Percentiles rank a stretch among this genome's conserved stretches.
Evolutionary conservation across 169 alveolate species (phyloP).

Genomic region (Cystoisospora suis): DNA sequence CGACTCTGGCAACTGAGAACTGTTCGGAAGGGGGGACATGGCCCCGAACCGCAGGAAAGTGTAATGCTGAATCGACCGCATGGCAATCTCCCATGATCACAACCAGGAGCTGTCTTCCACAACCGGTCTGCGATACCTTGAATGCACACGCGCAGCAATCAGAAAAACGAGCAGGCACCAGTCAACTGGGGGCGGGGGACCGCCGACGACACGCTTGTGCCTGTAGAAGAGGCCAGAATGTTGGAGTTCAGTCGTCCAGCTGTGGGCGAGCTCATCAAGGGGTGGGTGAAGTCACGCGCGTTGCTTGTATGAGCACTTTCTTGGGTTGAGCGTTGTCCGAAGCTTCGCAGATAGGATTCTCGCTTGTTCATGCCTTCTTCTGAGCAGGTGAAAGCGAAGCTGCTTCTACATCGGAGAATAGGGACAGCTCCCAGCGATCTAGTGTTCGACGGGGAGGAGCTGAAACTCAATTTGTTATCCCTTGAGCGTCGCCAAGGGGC

Average conservation of each 20-base stretch:
- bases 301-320: background rate
- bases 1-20: too few relatives aligned
- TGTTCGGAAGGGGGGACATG: too few relatives aligned
- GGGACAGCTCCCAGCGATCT: conserved; percentile 77
- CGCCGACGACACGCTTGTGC: too few relatives aligned
- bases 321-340: background rate
- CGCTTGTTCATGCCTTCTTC: conserved; percentile 49
- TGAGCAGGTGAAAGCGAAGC: conserved; percentile 70
- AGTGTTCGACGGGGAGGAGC: conserved; percentile 86
- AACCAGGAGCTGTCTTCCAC: background rate
- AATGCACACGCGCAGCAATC: too few relatives aligned
- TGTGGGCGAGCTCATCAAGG: background rate
- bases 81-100: background rate
- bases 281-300: background rate
- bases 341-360: background rate
- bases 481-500: background rate
- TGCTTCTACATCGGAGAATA: conserved; percentile 1
- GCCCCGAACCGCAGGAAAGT: too few relatives aligned
- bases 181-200: too few relatives aligned
- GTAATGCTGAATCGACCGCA: background rate
- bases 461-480: conserved; percentile 75
- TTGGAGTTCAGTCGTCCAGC: too few relatives aligned
- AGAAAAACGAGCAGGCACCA: too few relatives aligned
- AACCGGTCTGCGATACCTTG: background rate
- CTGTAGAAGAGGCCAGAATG: too few relatives aligned